Evolutionary conservation across 169 alveolate genomes (phyloP).

Genomic region (Cryptosporidium sp.): DNA sequence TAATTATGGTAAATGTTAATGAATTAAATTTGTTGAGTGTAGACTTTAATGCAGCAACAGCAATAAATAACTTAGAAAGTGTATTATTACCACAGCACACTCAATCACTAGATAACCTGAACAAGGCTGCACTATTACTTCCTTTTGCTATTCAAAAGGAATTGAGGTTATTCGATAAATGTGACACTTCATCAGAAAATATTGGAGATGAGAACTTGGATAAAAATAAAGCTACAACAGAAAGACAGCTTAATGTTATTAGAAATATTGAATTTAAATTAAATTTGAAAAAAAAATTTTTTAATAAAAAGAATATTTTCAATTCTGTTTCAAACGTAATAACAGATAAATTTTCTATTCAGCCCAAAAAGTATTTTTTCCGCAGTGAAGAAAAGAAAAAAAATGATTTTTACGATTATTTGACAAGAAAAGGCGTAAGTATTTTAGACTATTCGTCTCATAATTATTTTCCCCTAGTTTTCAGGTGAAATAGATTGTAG

Average conservation of each 20-base stretch:
- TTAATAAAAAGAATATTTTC: neutral
- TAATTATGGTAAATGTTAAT: neutral
- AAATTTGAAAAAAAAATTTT: slow-evolving; percentile 22
- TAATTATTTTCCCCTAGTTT: neutral
- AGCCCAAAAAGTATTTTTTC: neutral
- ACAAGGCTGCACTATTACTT: slow-evolving; percentile 45
- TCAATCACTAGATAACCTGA: slow-evolving; percentile 41
- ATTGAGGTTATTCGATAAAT: neutral
- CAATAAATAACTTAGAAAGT: slow-evolving; percentile 17
- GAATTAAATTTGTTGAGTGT: slow-evolving; percentile 23
- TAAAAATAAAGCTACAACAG: neutral
- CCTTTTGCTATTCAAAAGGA: slow-evolving; percentile 55
- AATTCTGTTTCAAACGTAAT: neutral
- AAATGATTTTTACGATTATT: neutral
- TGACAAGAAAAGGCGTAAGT: slow-evolving; percentile 21
- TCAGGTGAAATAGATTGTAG: slow-evolving; percentile 30
- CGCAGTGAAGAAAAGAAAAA: neutral
- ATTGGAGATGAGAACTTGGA: neutral
- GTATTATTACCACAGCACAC: slow-evolving; percentile 36
- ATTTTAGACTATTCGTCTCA: neutral
- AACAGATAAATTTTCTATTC: neutral
- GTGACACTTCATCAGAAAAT: neutral
- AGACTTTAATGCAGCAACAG: slow-evolving; percentile 29
- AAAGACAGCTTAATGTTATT: slow-evolving; percentile 3
- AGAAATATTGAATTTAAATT: slow-evolving; percentile 58